phyloP scores from a whole-genome alignment of 2,329 filamentous ascomycete genomes.

The Monosporascus sp. region DNA sequence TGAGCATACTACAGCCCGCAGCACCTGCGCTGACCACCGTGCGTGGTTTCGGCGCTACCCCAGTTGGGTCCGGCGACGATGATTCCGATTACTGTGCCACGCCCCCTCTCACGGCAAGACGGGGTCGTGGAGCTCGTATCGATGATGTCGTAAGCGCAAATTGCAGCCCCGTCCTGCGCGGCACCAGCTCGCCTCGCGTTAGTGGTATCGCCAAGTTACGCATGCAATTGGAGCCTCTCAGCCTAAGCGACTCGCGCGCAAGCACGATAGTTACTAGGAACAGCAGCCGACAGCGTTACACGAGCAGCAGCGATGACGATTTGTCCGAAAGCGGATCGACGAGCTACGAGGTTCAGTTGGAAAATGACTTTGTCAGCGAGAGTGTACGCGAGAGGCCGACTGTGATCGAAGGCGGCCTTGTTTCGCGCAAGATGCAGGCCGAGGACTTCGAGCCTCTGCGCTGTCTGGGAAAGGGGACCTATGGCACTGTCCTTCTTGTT shows the following conservation, averaged over 20 bases:
- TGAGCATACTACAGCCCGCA: constrained; percentile 40
- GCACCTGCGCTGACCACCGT: constrained; percentile 48
- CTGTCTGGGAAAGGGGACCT: constrained; percentile 93
- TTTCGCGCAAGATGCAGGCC: constrained; percentile 76
- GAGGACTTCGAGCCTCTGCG: constrained; percentile 86
- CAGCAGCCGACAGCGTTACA: constrained; percentile 50
- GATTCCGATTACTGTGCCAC: constrained; percentile 46
- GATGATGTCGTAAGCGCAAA: constrained; percentile 57
- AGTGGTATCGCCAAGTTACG: constrained; percentile 81
- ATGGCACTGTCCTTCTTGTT: constrained; percentile 89
- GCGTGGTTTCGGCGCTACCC: constrained; percentile 52
- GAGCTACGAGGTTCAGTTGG: constrained; percentile 79
- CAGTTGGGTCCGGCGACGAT: constrained; percentile 50
- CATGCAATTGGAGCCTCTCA: constrained; percentile 73
- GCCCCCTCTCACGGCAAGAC: constrained; percentile 31
- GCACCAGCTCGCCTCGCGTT: constrained; percentile 45
- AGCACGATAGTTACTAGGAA: constrained; percentile 51
- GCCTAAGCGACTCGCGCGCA: constrained; percentile 51
- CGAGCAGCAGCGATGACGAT: constrained; percentile 58
- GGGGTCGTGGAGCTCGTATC: constrained; percentile 35
- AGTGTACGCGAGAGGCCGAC: constrained; percentile 41
- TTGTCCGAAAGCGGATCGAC: constrained; percentile 63
- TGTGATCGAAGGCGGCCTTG: constrained; percentile 47
- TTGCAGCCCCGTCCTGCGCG: constrained; percentile 55
- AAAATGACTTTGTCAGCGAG: constrained; percentile 77